Evolutionary conservation across 148 eudicot species (phyloP).

Genomic region (Simmondsia chinensis): DNA sequence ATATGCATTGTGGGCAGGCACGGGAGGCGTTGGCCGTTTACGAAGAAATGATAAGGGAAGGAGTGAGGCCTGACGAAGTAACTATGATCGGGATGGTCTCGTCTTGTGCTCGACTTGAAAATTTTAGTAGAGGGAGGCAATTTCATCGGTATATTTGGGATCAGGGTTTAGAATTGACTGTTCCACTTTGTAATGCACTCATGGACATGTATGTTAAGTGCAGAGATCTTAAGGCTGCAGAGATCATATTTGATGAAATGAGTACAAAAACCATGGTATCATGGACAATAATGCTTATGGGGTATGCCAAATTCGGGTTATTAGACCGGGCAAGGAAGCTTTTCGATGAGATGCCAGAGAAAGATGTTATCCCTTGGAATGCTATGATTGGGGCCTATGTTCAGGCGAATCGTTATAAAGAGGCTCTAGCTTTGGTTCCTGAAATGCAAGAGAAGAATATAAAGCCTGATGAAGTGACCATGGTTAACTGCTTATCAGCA

Average conservation of each 20-base stretch:
- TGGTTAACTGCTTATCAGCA: slow-evolving; percentile 49
- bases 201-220: slow-evolving; percentile 60
- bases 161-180: slow-evolving; percentile 21
- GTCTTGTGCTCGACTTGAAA: slow-evolving; percentile 33
- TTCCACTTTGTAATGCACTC: slow-evolving; percentile 41
- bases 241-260: slow-evolving; percentile 31
- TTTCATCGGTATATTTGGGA: slow-evolving; percentile 30
- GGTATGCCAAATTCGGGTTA: slow-evolving; percentile 41
- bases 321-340: slow-evolving; percentile 35
- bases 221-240: slow-evolving; percentile 37
- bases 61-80: slow-evolving; percentile 42
- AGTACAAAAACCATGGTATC: slow-evolving; percentile 41
- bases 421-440: slow-evolving; percentile 39
- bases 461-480: slow-evolving; percentile 45
- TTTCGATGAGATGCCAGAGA: slow-evolving; percentile 39
- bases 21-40: slow-evolving; percentile 30
- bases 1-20: slow-evolving; percentile 32
- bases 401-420: slow-evolving; percentile 34
- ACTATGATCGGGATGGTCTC: slow-evolving; percentile 56
- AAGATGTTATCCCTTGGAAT: slow-evolving; percentile 61
- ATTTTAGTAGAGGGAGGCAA: slow-evolving; percentile 29
- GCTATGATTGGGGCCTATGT: slow-evolving; percentile 62
- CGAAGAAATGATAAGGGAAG: slow-evolving; percentile 32
- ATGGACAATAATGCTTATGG: slow-evolving; percentile 49
- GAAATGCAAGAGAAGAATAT: slow-evolving; percentile 35